phyloP scores from a whole-genome alignment of 2,329 filamentous ascomycete species.

The Curvularia sp. region DNA sequence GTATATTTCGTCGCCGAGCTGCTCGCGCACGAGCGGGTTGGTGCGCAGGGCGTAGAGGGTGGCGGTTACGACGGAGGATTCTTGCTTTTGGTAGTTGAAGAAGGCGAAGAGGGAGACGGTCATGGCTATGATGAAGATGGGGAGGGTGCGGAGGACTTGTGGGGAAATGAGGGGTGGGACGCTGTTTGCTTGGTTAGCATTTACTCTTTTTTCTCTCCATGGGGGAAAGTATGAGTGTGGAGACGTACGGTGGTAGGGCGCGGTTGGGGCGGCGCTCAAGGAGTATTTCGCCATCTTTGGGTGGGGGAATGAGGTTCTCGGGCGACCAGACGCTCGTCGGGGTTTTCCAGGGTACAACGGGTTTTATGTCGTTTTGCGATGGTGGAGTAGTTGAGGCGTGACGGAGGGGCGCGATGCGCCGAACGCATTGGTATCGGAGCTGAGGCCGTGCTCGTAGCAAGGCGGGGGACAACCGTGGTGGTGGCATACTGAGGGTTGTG shows the following conservation, averaged over 20 bases:
- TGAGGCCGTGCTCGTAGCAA: constrained; percentile 36
- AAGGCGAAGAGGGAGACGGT: constrained; percentile 78
- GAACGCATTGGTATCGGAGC: constrained; percentile 32
- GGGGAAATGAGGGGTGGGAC: constrained; percentile 45
- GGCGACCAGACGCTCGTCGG: constrained; percentile 49
- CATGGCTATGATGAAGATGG: constrained; percentile 78
- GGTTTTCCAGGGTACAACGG: constrained; percentile 49
- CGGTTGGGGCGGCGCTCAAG: constrained; percentile 44
- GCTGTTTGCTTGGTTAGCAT: constrained; percentile 20
- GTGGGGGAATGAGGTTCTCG: constrained; percentile 46
- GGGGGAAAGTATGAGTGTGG: neutral
- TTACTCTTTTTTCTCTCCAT: neutral
- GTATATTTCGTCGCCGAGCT: constrained; percentile 75
- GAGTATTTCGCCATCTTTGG: constrained; percentile 46
- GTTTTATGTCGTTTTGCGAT: constrained; percentile 23
- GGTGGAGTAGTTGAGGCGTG: constrained; percentile 32
- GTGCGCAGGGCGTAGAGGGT: constrained; percentile 92
- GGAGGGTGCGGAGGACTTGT: constrained; percentile 66
- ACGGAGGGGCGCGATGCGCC: constrained; percentile 28
- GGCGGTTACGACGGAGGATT: constrained; percentile 79
- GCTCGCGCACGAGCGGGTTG: constrained; percentile 72
- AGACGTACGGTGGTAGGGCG: constrained; percentile 44
- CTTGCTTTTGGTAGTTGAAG: constrained; percentile 99
- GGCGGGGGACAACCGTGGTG: constrained; percentile 33
- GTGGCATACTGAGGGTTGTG: constrained; percentile 31